Conservation (phyloP, 495 filamentous ascomycete genomes). For the Bathelium albidoporum region DNA sequence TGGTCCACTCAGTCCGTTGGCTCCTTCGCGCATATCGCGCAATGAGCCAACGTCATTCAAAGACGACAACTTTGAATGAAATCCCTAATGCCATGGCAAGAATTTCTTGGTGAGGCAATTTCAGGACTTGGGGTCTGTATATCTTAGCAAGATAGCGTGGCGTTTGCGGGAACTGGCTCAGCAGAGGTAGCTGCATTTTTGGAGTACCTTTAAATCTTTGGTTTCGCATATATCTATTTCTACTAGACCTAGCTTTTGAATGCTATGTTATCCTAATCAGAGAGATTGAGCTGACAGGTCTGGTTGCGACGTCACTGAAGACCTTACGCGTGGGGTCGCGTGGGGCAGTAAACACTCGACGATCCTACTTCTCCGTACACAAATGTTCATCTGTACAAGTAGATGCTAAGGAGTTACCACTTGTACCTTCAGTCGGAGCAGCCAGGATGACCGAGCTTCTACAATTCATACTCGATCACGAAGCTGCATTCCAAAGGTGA, state of each 20-base stretch:
- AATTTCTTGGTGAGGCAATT: neutral
- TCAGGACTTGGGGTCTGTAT: neutral
- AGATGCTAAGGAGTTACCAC: too few relatives aligned
- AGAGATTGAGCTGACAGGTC: neutral
- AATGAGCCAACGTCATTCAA: neutral
- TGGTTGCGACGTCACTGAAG: neutral
- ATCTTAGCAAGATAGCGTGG: conserved; percentile 4
- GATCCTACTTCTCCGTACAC: neutral
- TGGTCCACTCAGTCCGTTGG: conserved; percentile 4
- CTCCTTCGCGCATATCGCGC: neutral
- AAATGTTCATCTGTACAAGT: too few relatives aligned
- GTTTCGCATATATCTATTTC: neutral
- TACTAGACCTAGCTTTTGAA: neutral
- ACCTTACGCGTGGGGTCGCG: neutral
- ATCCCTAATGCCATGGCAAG: neutral
- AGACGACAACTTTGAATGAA: conserved; percentile 8
- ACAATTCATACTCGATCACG: conserved; percentile 48
- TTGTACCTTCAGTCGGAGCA: neutral
- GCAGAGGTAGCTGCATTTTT: neutral
- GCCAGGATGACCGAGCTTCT: conserved; percentile 33
- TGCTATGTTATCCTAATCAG: neutral
- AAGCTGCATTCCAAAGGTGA: conserved; percentile 58
- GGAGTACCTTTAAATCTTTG: neutral
- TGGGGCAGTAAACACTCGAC: neutral
- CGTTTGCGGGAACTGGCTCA: neutral